Conservation (phyloP, 768 basidiomycete genomes). For the Calvatia gigantea region DNA sequence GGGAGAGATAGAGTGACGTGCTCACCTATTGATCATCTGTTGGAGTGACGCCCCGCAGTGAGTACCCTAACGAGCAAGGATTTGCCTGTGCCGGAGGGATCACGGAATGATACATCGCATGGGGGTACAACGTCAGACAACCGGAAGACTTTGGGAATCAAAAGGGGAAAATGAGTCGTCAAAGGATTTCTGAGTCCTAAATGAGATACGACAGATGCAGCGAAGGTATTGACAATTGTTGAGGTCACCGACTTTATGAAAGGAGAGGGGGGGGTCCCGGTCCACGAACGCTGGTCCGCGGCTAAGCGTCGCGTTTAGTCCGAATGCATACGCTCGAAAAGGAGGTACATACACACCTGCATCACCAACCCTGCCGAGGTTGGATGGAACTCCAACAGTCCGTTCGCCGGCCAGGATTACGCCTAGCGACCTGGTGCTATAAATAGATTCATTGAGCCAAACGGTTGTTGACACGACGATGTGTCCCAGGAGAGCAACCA, state of each 20-base stretch:
- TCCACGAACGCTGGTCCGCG: constrained; percentile 89
- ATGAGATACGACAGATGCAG: background rate
- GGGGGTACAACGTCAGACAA: constrained; percentile 93
- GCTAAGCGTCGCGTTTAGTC: constrained; percentile 38
- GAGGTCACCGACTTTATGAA: constrained; percentile 94
- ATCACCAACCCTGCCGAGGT: constrained; percentile 82
- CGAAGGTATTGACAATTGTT: constrained; percentile 73
- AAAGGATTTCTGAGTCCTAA: constrained; percentile 76
- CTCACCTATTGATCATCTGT: constrained; percentile 86
- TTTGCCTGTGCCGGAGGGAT: constrained; percentile 98
- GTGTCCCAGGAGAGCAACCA: constrained; percentile 62
- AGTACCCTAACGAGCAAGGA: constrained; percentile 92
- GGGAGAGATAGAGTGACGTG: constrained; percentile 14
- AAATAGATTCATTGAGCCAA: constrained; percentile 51
- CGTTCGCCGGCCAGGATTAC: constrained; percentile 64
- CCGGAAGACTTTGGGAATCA: constrained; percentile 97
- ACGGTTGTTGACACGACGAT: constrained; percentile 59
- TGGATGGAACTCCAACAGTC: constrained; percentile 76
- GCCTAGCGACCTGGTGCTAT: constrained; percentile 49
- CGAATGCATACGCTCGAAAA: constrained; percentile 15
- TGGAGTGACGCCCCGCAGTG: constrained; percentile 85
- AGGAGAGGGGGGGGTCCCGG: constrained; percentile 87
- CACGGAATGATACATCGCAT: constrained; percentile 94
- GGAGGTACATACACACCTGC: constrained; percentile 48
- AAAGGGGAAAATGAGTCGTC: constrained; percentile 92